Evolutionary conservation across 1,284 basidiomycete genomes (phyloP), one percentile per base, ranked within the genome.

Genomic region (Malassezia yamatoensis): DNA sequence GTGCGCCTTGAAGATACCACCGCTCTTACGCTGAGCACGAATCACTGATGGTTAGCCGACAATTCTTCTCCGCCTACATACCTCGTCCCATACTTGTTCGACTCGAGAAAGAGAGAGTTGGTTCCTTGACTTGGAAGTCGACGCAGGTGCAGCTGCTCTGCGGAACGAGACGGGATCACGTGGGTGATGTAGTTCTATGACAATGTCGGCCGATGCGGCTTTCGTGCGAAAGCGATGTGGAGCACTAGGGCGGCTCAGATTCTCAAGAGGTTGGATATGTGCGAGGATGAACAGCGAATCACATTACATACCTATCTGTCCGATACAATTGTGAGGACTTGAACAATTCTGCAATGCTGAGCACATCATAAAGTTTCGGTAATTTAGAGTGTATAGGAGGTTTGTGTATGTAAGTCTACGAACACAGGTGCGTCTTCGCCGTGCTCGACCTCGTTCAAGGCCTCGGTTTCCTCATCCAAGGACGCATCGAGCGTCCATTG

Each of bases 1-100:
- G 66, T 74, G 72, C 53, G 69, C 61, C 54, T 57, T 68, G 70
- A 74, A 74, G 63, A 74, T 74, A 61, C 70, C 70, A 61, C 67
- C 69, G 63, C 66, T 65, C 67, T 70, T 70, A 49, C 67, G 62
- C 61, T 70, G 69, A 62, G 69, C 59, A 62, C 69, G 63, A 50
- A 70, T 68, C 53, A 69, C 69, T 59, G n/a, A 18, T 12, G 21
- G 55, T 53, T 24, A 53, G 55, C 24, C 13, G 13, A 21, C 3
- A 9, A 13, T 10, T 29, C 4, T 29, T 29, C 29, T 40, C 42
- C 15, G 53, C 35, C 44, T 44, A 51, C 43, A 49, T 62, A 55
- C 61, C 62, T 16, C 62, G 51, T 61, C 62, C 62, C 62, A 62
- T 62, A 44, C 43, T 39, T 34, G 45, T 38, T 47, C 47, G 40